Evolutionary conservation across 768 basidiomycete genomes (phyloP).

Genomic region (Tephrocybe sp.): DNA sequence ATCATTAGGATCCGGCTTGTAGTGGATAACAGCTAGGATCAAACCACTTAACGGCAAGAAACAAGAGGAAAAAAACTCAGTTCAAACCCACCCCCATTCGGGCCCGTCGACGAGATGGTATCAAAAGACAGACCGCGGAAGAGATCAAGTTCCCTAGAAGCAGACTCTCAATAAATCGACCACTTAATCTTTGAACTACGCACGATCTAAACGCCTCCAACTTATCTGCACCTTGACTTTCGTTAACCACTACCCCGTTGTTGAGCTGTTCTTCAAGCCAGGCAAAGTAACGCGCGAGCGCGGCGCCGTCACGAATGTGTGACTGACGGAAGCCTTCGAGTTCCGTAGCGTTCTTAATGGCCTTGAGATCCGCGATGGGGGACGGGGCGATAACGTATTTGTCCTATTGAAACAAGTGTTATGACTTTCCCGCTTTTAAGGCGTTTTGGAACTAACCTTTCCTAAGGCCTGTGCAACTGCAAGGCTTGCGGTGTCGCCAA

Average conservation of each 20-base stretch:
- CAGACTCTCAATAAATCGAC: background rate
- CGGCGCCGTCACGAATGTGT: conserved; percentile 88
- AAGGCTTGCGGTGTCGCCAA: conserved; percentile 76
- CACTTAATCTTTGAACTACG: conserved; percentile 23
- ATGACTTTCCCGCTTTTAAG: background rate
- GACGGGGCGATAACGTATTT: conserved; percentile 63
- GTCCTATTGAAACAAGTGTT: conserved; percentile 32
- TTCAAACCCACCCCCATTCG: conserved; percentile 73
- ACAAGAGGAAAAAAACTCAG: background rate
- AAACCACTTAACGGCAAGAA: background rate
- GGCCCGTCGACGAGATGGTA: conserved; percentile 90
- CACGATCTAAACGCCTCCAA: conserved; percentile 82
- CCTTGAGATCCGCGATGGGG: conserved; percentile 74
- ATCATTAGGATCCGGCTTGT: conserved; percentile 71
- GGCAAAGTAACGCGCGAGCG: conserved; percentile 85
- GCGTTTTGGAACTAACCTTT: conserved; percentile 35
- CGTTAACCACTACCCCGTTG: conserved; percentile 59
- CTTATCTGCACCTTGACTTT: conserved; percentile 76
- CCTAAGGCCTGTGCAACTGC: conserved; percentile 83
- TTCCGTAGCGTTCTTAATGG: conserved; percentile 80
- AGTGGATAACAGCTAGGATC: conserved; percentile 84
- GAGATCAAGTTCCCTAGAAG: conserved; percentile 62
- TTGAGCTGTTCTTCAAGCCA: conserved; percentile 89
- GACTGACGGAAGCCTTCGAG: conserved; percentile 85
- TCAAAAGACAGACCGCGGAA: conserved; percentile 89